Base-by-base conservation (phyloP, 225 moss, liverwort and hornwort genomes). In the Climacium dendroides region DNA sequence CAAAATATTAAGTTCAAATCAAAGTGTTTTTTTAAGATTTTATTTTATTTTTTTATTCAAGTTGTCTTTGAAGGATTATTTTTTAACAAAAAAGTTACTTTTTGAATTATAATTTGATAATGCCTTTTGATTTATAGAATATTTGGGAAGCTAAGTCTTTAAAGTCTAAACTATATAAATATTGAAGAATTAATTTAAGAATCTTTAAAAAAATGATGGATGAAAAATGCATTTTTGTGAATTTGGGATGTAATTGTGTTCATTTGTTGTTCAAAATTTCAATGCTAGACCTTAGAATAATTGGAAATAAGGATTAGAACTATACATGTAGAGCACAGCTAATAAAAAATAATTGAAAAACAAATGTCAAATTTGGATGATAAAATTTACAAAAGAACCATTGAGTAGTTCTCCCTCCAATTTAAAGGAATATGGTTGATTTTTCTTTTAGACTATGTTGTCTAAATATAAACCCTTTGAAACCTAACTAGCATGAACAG, bases 101-200 rank as follows among this genome's bases (percentile, higher is more conserved):
- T 35, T 35, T 19, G 10, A 35, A 3, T 19, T 1, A 0, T 19
- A 1, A 65, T 3, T 10, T 35, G 3, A 1, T 11, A 19, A 3
- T 19, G 6, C 1, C 19, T 2, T 35, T 64, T 35, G 10, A 35
- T 35, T 35, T 35, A 5, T 65, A 35, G 11, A 65, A 35, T 35
- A 19, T 35, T 65, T 35, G 6, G 10, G 11, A 64, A 35, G 19
- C 3, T 34, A n/a, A 20, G 6, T 65, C 35, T n/a, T n/a, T 20
- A 11, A 3, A 65, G n/a, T n/a, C 20, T 20, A 11, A 20, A 65
- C 1, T 0, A 2, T 19, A 11, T n/a, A 65, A 65, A 65, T n/a
- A 11, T n/a, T 20, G 12, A 66, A 65, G 2, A 11, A 35, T 1
- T 35, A 35, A 65, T 1, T 20, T 11, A 65, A 65, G 11, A 65